A percentile compares a stretch with the other conserved stretches of the same genome.
Conservation (phyloP, 1,284 basidiomycete species). For the Austroboletus niveus region DNA sequence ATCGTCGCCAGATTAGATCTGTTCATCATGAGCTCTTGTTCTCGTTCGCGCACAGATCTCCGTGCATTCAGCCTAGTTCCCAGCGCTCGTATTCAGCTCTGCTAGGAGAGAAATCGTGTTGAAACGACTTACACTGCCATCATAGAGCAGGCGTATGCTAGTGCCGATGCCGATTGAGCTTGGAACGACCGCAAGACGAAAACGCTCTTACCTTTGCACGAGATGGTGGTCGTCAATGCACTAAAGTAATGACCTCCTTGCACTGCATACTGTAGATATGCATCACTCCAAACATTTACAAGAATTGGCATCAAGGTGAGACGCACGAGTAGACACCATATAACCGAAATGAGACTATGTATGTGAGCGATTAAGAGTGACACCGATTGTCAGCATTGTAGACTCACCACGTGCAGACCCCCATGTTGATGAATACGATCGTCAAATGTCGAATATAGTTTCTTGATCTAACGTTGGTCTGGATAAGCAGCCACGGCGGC, state of each 20-base stretch:
- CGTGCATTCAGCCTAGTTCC: constrained; percentile 15
- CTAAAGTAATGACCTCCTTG: neutral
- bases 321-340: constrained; percentile 14
- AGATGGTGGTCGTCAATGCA: neutral
- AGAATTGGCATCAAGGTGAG: neutral
- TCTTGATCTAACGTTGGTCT: neutral
- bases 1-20: constrained; percentile 10
- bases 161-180: neutral
- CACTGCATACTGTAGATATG: constrained; percentile 1
- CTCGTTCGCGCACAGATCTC: constrained; percentile 7
- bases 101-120: neutral
- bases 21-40: neutral
- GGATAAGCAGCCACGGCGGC: too few species aligned
- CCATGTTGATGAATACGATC: constrained; percentile 19
- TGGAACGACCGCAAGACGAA: neutral
- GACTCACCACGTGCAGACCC: constrained; percentile 16
- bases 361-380: neutral
- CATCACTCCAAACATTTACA: neutral
- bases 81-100: neutral
- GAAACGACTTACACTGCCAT: constrained; percentile 14
- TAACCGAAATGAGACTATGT: constrained; percentile 11
- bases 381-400: neutral
- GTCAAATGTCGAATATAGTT: constrained; percentile 14
- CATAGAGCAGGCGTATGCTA: constrained; percentile 18
- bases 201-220: constrained; percentile 10